These are phyloP conservation scores for Solanum verrucosum DNA, from an alignment of 257 asterid genomes.

Conservation along the genomic window DNA sequence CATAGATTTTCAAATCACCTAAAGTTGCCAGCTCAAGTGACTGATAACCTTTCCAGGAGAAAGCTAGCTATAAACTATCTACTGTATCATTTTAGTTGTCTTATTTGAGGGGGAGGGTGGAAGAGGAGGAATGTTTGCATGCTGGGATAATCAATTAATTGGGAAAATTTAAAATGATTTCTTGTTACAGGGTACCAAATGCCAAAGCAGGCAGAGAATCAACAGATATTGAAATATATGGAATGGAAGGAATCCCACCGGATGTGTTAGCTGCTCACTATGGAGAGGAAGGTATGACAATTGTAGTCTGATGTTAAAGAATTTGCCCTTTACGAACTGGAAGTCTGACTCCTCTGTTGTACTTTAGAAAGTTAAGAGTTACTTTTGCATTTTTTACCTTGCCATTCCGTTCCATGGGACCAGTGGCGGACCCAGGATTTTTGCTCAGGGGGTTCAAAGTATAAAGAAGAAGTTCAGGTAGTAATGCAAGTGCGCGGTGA, in stretches of 20 bases:
- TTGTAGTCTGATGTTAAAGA: background rate
- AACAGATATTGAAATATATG: constrained; percentile 88
- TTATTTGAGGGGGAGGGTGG: background rate
- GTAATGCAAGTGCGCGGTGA: background rate
- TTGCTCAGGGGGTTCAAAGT: background rate
- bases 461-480: background rate
- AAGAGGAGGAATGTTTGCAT: background rate
- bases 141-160: background rate
- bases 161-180: background rate
- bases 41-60: background rate
- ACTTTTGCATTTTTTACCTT: background rate
- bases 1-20: background rate
- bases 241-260: constrained; percentile 96
- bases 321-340: background rate
- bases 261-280: constrained; percentile 80
- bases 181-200: constrained; percentile 74
- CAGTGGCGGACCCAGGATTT: background rate
- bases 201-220: constrained; percentile 91
- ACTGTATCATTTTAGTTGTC: background rate
- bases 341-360: background rate
- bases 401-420: background rate
- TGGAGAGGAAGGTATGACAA: constrained; percentile 74
- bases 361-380: background rate
- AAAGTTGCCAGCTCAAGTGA: background rate
- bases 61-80: background rate